Base-by-base conservation (phyloP, 2,329 filamentous ascomycete genomes). In the Penicillium sclerotigenum region DNA sequence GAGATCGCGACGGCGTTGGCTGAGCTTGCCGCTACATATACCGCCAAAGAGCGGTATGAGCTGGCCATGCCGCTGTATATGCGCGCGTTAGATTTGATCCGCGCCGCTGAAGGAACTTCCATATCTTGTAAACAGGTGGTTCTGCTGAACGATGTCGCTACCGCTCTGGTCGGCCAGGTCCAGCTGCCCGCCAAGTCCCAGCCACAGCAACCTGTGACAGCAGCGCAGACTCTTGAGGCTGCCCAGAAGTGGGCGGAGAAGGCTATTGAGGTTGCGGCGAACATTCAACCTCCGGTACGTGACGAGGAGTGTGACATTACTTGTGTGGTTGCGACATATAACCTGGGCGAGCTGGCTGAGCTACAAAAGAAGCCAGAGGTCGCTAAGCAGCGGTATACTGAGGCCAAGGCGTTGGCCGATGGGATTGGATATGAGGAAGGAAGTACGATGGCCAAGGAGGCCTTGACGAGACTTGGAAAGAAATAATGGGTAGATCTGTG, bases 31-130 rank as follows among this genome's bases (percentile, higher is more conserved):
- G 82, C 87, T 56, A 85, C 87, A 65, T 97, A 96, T 73, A 85
- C 90, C 68, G 80, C 82, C 47, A 85, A 84, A 64, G 83, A 87
- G 42, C 85, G 89, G 64, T 87, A 91, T 68, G 89, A 93, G 63
- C 85, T 97, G 2, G 88, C 92, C 6, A 83, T 92, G 22, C 91
- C 92, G 4, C 80, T 97, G 29, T 96, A 92, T 71, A 84, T 97
- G 65, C 91, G 95, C 68, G 90, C 92, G 6, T 79, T 96, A 33
- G 82, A 86, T 18, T 75, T 94, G 43, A 87, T 84, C 70, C 81
- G 84, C 10, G 62, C 63, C 24, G 71, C 71, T 5, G 73, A 77
- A 47, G 69, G 69, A 26, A 58, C 63, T 3, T 75, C 76, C 1
- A 79, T 77, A 24, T 82, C 79, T 29, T 97, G 92, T 71, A 91